Conservation (phyloP, 2,329 filamentous ascomycete genomes). For the Tolypocladium capitatum region DNA sequence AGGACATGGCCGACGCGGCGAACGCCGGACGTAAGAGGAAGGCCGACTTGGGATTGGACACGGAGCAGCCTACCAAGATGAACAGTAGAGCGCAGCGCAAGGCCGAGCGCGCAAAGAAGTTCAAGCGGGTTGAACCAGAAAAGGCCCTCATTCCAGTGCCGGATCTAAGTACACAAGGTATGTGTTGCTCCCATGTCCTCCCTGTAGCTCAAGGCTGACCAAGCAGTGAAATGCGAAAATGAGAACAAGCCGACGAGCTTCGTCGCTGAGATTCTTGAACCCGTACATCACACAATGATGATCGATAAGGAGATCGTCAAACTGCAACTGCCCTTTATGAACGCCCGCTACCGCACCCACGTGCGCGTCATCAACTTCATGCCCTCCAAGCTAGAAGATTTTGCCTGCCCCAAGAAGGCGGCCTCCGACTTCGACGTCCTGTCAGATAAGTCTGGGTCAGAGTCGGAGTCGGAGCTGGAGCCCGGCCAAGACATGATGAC, state of each 20-base stretch:
- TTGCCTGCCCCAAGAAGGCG: slow-evolving; percentile 37
- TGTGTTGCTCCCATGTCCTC: slow-evolving; percentile 1
- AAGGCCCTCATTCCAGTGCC: slow-evolving; percentile 3
- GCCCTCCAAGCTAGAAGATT: slow-evolving; percentile 57
- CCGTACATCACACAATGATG: slow-evolving; percentile 25
- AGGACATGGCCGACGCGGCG: slow-evolving; percentile 23
- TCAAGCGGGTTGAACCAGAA: slow-evolving; percentile 9
- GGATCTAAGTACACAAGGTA: slow-evolving; percentile 19
- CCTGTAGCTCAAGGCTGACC: neutral
- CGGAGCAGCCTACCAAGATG: slow-evolving; percentile 10
- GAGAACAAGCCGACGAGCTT: slow-evolving; percentile 18
- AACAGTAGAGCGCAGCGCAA: slow-evolving; percentile 14
- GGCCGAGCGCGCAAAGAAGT: slow-evolving; percentile 6
- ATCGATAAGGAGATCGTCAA: slow-evolving; percentile 23
- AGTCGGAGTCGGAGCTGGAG: slow-evolving; percentile 5
- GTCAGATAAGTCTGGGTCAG: slow-evolving; percentile 25
- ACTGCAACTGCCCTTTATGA: slow-evolving; percentile 56
- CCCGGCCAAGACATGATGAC: slow-evolving; percentile 12
- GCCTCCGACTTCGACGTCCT: slow-evolving; percentile 34
- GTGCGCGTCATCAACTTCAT: slow-evolving; percentile 75
- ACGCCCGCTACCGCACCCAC: slow-evolving; percentile 53
- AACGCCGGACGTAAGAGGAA: slow-evolving; percentile 26
- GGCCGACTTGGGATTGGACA: slow-evolving; percentile 11
- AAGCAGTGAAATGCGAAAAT: slow-evolving; percentile 33
- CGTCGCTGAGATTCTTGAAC: slow-evolving; percentile 27